Evolutionary conservation across 306 rosid genomes (phyloP).

Genomic region (Begonia masoniana): DNA sequence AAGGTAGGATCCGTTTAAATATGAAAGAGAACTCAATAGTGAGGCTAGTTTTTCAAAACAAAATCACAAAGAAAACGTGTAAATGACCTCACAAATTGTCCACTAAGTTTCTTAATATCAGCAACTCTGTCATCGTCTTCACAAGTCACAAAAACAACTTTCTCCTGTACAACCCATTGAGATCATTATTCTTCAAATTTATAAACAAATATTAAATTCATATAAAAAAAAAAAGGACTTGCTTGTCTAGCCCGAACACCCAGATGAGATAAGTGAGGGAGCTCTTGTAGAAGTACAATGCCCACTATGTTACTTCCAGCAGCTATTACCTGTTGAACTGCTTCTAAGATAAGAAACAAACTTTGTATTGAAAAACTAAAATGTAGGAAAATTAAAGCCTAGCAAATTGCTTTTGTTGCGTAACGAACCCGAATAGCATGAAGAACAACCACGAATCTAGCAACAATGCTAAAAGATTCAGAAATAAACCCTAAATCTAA

Average conservation of each 20-base stretch:
- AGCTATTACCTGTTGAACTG: slow-evolving; percentile 64
- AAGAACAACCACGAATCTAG: no score
- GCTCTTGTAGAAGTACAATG: slow-evolving; percentile 77
- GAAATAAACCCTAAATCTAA: no score
- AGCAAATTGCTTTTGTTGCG: no score
- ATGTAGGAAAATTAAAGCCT: no score
- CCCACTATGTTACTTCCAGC: slow-evolving; percentile 88
- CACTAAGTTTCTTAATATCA: slow-evolving; percentile 40
- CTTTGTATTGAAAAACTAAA: no score
- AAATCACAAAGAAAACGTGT: not conserved
- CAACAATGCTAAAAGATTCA: no score
- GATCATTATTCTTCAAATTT: slow-evolving; percentile 7
- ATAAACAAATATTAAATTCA: not conserved
- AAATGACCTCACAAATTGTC: slow-evolving; percentile 52
- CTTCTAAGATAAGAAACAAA: no score
- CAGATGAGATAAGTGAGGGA: slow-evolving; percentile 98
- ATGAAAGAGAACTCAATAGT: slow-evolving; percentile 3
- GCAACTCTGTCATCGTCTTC: slow-evolving; percentile 69
- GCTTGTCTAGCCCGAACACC: slow-evolving; percentile 98
- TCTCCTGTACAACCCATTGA: slow-evolving; percentile 53
- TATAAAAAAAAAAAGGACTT: slow-evolving; percentile 23
- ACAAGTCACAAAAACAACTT: slow-evolving; percentile 87
- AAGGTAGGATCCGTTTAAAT: slow-evolving; percentile 11
- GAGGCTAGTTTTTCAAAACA: not conserved
- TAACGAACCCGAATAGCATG: no score